Evolutionary conservation across 2,329 filamentous ascomycete genomes (phyloP), one percentile per base, ranked within the genome.

Genomic region (Xylaria sp.): DNA sequence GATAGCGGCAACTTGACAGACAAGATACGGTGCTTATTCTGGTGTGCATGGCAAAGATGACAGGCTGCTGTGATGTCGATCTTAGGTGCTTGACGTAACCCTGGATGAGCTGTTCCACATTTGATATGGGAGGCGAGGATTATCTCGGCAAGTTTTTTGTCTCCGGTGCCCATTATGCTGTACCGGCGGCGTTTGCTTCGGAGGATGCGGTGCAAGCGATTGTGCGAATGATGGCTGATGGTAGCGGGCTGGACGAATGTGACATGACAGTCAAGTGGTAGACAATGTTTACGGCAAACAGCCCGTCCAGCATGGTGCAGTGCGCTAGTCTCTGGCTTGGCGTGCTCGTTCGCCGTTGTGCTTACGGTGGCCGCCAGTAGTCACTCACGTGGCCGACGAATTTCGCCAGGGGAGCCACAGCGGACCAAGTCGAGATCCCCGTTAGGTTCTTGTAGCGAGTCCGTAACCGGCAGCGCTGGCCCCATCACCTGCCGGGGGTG

Each of bases 301-400:
- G 13, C 15, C 50, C 31, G 59, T 27, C 22, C 20, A 25, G 58
- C 47, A 29, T 57, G 47, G 29, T 31, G 27, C 17, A 29, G 25
- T 33, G 44, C 22, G 20, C n/a, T 55, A 53, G 47, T 56, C 31
- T 60, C 44, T 59, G 59, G 57, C 54, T 64, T 63, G 61, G 55
- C 59, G 33, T 29, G 54, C 25, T 45, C 38, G 65, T 50, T 50
- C 44, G 60, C 49, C 42, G 36, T 63, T 59, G 54, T 27, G 54
- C 38, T 44, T 58, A 51, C 60, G 27, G 61, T 58, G 59, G 65
- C 58, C 54, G 36, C 47, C 54, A 61, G 53, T 60, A 47, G 59
- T 56, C 58, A 64, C 64, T 69, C 67, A 69, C 61, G 67, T 69
- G 67, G 67, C 42, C 56, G 67, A 63, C n/a, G 49, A 64, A 58